Evolutionary conservation across 2,329 filamentous ascomycete species (phyloP).

Genomic region (Neonectria neomacrospora): DNA sequence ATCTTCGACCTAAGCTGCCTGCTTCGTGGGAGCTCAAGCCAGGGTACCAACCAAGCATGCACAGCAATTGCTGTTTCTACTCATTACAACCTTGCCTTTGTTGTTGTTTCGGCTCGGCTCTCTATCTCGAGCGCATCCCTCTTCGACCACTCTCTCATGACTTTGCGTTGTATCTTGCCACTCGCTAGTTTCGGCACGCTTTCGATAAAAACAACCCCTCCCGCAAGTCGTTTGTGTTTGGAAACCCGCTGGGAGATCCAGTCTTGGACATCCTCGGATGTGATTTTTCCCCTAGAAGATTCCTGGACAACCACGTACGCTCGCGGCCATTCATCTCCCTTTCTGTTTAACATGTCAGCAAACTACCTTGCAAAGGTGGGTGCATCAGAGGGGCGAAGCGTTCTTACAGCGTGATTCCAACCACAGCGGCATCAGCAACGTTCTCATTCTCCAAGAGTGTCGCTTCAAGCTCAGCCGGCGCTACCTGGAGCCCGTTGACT

Average conservation of each 20-base stretch:
- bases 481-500: slow-evolving; percentile 69
- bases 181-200: slow-evolving; percentile 67
- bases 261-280: slow-evolving; percentile 62
- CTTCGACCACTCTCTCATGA: slow-evolving; percentile 67
- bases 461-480: slow-evolving; percentile 67
- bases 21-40: background rate
- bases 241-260: slow-evolving; percentile 59
- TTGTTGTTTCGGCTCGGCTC: slow-evolving; percentile 36
- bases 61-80: background rate
- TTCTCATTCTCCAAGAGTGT: slow-evolving; percentile 62
- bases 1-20: background rate
- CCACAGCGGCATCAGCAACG: slow-evolving; percentile 65
- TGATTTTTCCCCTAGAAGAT: slow-evolving; percentile 56
- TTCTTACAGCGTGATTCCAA: slow-evolving; percentile 61
- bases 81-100: slow-evolving; percentile 16
- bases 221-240: slow-evolving; percentile 63
- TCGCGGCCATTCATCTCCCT: slow-evolving; percentile 62
- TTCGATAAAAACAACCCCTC: slow-evolving; percentile 65
- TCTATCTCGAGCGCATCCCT: slow-evolving; percentile 55
- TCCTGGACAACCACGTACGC: slow-evolving; percentile 64
- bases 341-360: slow-evolving; percentile 40
- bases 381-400: background rate
- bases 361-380: background rate
- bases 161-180: slow-evolving; percentile 68
- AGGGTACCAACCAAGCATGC: background rate